Base-by-base conservation (phyloP, 257 asterid species). In the Salvia miltiorrhiza region DNA sequence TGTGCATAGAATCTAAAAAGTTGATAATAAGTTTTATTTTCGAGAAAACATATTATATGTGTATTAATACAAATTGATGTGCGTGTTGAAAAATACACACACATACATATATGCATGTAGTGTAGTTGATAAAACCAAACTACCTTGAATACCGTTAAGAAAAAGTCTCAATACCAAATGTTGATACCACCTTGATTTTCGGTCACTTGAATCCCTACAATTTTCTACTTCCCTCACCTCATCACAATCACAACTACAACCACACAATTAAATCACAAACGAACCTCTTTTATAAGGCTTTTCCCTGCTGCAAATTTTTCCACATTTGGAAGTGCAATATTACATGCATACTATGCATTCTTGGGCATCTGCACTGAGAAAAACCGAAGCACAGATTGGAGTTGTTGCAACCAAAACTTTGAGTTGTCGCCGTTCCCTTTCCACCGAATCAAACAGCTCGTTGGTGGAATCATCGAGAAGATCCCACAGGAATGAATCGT, bases 271-370 rank as follows among this genome's bases (percentile, higher is more conserved):
- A 66, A 70, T 12, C 32, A 61, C 40, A 54, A 33, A 16, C 5
- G 4, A 5, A 37, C 43, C 64, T 58, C 54, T 50, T 50, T 40
- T 35, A 58, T 17, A 58, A 62, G 65, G n/a, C 13, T 56, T 45
- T 33, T 76, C 57, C 58, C 43, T 9, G 26, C 20, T 62, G 26
- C 24, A 30, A 30, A 7, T 4, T 9, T 8, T n/a, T 12, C 53
- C 68, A 44, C 39, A 44, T 6, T 63, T 19, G 21, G 12, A 63
- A 33, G 41, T 17, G 10, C 49, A 45, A 37, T 7, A 53, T 9
- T 60, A 56, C 14, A 45, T 43, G 10, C 8, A 14, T 57, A 83
- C 81, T 73, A 91, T 91, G 97, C 89, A 72, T 87, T 78, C 81
- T 75, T 76, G 84, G 85, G 76, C 72, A 75, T 67, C 75, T 33